Conservation (phyloP, 768 basidiomycete species). For the Tylopilus sp. region DNA sequence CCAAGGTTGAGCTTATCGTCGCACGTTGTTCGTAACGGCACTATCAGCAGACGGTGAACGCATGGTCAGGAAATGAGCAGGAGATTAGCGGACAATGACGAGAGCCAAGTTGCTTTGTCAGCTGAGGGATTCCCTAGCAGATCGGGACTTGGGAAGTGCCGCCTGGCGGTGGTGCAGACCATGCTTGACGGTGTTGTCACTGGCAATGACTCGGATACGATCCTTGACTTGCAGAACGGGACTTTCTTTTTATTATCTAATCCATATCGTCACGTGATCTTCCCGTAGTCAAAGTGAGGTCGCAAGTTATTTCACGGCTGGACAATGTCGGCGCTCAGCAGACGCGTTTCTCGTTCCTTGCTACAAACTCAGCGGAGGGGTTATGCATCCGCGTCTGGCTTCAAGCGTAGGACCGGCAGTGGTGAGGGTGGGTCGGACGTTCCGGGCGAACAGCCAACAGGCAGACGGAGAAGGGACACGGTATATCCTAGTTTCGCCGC, state of each 20-base stretch:
- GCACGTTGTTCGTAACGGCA: too few relatives aligned
- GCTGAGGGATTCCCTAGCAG: too few relatives aligned
- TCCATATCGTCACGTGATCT: constrained; percentile 6
- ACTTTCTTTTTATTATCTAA: not conserved
- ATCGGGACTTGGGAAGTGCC: too few relatives aligned
- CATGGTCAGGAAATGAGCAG: too few relatives aligned
- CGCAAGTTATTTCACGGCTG: not conserved
- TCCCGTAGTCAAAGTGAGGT: not conserved
- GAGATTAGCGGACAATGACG: too few relatives aligned
- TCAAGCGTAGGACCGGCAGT: constrained; percentile 20
- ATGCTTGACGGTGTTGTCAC: too few relatives aligned
- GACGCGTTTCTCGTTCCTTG: constrained; percentile 10
- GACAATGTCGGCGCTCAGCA: constrained; percentile 16
- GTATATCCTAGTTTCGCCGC: not conserved
- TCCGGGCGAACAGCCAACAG: constrained; percentile 18
- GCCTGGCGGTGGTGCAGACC: too few relatives aligned
- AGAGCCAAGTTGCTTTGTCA: too few relatives aligned
- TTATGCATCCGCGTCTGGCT: constrained; percentile 20
- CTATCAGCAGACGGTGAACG: too few relatives aligned
- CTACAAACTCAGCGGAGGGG: constrained; percentile 2
- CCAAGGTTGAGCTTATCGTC: too few relatives aligned
- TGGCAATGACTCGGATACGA: too few relatives aligned
- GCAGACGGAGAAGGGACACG: constrained; percentile 26
- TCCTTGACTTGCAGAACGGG: too few relatives aligned
- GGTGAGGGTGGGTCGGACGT: constrained; percentile 12